Base-by-base conservation (phyloP, 805 yeast species). In the Pichia cephalocereana region DNA sequence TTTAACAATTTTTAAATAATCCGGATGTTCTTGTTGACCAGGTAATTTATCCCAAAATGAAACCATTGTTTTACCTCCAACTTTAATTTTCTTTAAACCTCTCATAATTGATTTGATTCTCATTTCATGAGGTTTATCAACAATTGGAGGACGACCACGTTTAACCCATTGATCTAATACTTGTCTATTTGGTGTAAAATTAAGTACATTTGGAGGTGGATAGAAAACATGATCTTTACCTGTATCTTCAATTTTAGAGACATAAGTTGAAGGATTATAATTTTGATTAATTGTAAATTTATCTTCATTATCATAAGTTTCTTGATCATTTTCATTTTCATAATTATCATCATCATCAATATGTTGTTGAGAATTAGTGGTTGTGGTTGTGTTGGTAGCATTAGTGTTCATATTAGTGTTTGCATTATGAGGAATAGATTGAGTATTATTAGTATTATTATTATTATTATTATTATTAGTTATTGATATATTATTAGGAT, bases 81-180 rank as follows among this genome's bases (percentile, higher is more conserved):
- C 69, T 41, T 78, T 75, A 50, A 84, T 82, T 60, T 86, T 86
- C 59, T 89, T 86, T 60, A 93, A 71, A 44, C 79, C 81, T 62
- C 95, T 80, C 71, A 93, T 68, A 38, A 93, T 82, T 55, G 87
- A 81, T 64, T 91, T 90, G 66, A 91, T 89, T 53, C 97, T 74
- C 60, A 88, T 88, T 66, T 93, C 97, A 64, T 84, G 90, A 7
- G 96, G 95, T 61, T 81, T 83, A 63, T 86, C 96, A 44, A 88
- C 87, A 48, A 87, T 83, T 2, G 96, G 96, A 6, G 96, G 96
- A 57, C 96, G 75, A 18, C 96, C 96, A 59, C 95, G 75, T 64
- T 86, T 83, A 32, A 79, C 76, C 56, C 87, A 82, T 51, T 60
- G 64, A 41, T 63, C 67, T 26, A 62, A 52, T 43, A 59, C 44